Conservation (phyloP, 2,329 filamentous ascomycete genomes). For the Penicillium italicum region DNA sequence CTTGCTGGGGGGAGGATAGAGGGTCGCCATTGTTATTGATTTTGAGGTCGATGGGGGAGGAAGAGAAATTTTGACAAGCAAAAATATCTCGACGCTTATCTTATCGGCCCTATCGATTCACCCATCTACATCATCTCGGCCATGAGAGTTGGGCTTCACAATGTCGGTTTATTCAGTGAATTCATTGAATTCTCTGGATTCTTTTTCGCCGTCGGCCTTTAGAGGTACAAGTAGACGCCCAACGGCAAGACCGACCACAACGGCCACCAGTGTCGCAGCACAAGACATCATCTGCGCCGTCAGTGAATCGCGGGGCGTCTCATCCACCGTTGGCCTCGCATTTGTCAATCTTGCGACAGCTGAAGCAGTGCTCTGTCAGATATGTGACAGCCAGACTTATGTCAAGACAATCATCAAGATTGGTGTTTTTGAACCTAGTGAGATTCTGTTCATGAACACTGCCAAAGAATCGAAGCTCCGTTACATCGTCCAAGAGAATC, state of each 20-base stretch:
- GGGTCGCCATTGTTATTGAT: slow-evolving; percentile 64
- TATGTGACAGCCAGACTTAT: slow-evolving; percentile 90
- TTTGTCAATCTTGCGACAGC: slow-evolving; percentile 84
- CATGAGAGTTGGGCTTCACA: neutral
- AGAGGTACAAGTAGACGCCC: slow-evolving; percentile 46
- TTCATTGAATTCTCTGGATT: slow-evolving; percentile 10
- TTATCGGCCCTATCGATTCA: slow-evolving; percentile 18
- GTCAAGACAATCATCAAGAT: slow-evolving; percentile 85
- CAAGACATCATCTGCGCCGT: slow-evolving; percentile 84
- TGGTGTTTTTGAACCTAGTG: slow-evolving; percentile 71
- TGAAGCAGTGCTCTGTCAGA: slow-evolving; percentile 81
- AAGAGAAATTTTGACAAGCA: slow-evolving; percentile 16
- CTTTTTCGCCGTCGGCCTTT: slow-evolving; percentile 22
- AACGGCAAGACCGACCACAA: slow-evolving; percentile 53
- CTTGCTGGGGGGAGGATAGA: slow-evolving; percentile 81
- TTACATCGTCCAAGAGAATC: slow-evolving; percentile 68
- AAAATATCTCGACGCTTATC: slow-evolving; percentile 17
- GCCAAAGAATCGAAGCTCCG: slow-evolving; percentile 73
- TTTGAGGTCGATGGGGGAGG: slow-evolving; percentile 15
- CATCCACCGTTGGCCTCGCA: slow-evolving; percentile 77
- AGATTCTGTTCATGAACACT: slow-evolving; percentile 72
- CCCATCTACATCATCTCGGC: slow-evolving; percentile 1
- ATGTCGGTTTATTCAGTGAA: slow-evolving; percentile 14
- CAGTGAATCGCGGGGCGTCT: slow-evolving; percentile 80
- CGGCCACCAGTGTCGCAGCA: slow-evolving; percentile 53